These are phyloP conservation scores for Arthrobotrys megalospora DNA, from an alignment of 2,329 filamentous ascomycete genomes.

Conservation along the genomic window DNA sequence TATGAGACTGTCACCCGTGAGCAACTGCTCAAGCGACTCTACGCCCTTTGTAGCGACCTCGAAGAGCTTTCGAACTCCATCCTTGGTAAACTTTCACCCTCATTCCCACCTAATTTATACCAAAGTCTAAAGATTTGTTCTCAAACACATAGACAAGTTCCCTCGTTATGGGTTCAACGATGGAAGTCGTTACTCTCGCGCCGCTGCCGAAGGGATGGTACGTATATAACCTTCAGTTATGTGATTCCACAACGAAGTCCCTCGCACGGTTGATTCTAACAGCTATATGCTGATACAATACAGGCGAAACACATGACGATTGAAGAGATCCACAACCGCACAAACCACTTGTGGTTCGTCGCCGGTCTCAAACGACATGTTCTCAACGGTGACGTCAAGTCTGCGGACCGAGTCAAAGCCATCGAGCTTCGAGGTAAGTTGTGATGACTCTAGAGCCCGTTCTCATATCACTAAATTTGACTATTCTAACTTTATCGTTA, in stretches of 20 bases:
- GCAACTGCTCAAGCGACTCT: not conserved
- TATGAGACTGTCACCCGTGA: slow-evolving; percentile 1
- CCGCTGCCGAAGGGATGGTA: not conserved
- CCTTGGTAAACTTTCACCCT: not conserved
- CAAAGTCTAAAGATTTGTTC: not conserved
- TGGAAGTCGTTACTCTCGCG: not conserved
- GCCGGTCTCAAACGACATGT: slow-evolving; percentile 35
- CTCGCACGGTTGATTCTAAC: not conserved
- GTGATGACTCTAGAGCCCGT: not conserved
- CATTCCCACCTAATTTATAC: too few relatives aligned
- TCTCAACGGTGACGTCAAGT: slow-evolving; percentile 27
- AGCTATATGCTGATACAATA: not conserved
- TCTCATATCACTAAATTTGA: too few relatives aligned
- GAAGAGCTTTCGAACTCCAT: not conserved
- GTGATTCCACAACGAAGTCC: too few relatives aligned
- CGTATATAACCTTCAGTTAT: too few relatives aligned
- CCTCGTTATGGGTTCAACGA: not conserved
- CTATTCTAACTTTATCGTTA: too few relatives aligned
- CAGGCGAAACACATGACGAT: slow-evolving; percentile 32
- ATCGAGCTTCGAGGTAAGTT: slow-evolving; percentile 41
- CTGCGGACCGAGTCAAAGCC: not conserved
- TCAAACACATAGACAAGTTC: not conserved
- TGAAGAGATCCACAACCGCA: slow-evolving; percentile 34
- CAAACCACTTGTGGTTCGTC: slow-evolving; percentile 47
- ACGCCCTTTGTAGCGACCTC: not conserved